phyloP scores from a whole-genome alignment of 2,329 filamentous ascomycete species.

The Raffaelea ambrosiae region DNA sequence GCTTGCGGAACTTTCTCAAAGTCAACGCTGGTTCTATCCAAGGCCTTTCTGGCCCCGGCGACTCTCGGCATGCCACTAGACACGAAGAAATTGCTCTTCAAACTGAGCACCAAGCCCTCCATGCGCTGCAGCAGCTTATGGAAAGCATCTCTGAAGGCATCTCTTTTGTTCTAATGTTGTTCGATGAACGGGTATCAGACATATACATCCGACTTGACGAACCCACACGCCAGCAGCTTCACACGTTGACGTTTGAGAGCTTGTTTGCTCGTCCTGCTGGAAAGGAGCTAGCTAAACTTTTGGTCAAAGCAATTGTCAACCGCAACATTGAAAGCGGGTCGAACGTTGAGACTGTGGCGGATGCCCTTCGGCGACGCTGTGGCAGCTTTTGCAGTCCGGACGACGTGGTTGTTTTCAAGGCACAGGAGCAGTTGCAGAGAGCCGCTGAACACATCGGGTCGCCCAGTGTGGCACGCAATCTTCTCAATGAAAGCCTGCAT shows the following conservation, averaged over 20 bases:
- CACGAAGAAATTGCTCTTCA: slow-evolving; percentile 90
- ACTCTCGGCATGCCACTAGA: slow-evolving; percentile 69
- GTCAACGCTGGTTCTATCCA: slow-evolving; percentile 89
- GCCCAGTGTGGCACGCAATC: slow-evolving; percentile 64
- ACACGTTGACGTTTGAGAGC: slow-evolving; percentile 74
- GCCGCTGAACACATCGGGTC: slow-evolving; percentile 71
- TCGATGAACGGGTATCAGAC: slow-evolving; percentile 86
- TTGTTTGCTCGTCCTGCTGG: slow-evolving; percentile 75
- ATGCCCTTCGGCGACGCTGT: slow-evolving; percentile 83
- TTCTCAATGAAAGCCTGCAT: slow-evolving; percentile 81
- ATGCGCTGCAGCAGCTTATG: slow-evolving; percentile 77
- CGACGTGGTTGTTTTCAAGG: slow-evolving; percentile 97
- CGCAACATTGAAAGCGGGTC: slow-evolving; percentile 94
- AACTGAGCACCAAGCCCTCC: slow-evolving; percentile 86
- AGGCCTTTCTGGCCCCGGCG: slow-evolving; percentile 83
- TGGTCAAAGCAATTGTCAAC: slow-evolving; percentile 97
- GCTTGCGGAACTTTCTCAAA: slow-evolving; percentile 72
- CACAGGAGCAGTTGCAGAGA: slow-evolving; percentile 86
- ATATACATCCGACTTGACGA: slow-evolving; percentile 73
- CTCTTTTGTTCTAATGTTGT: slow-evolving; percentile 88
- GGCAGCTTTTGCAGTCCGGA: slow-evolving; percentile 97
- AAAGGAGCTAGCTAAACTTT: slow-evolving; percentile 81
- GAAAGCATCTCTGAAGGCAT: slow-evolving; percentile 92
- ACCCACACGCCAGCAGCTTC: slow-evolving; percentile 57
- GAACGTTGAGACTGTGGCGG: slow-evolving; percentile 94